Percentiles rank a stretch among this genome's conserved stretches.
Conservation (phyloP, 345 rosid genomes). For the Heritiera fomes region DNA sequence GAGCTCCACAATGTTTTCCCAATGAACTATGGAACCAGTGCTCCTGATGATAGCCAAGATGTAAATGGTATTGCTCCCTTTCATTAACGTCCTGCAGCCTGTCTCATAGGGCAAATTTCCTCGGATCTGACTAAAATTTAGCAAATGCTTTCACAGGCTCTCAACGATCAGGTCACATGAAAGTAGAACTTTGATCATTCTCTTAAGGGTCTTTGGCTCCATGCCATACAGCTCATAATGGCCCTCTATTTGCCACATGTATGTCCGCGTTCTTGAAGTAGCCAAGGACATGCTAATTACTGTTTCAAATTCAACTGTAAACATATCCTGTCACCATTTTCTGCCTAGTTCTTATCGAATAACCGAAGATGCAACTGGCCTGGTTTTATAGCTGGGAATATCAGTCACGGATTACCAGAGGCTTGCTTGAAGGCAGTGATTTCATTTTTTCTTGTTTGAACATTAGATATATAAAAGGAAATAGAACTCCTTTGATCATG, state of each 20-base stretch:
- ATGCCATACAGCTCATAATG: not conserved
- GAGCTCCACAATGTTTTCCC: slow-evolving; percentile 86
- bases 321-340: not conserved
- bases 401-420: slow-evolving; percentile 17
- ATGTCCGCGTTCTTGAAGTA: not conserved
- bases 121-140: slow-evolving; percentile 6
- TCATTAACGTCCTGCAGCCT: not conserved
- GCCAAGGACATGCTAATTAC: slow-evolving; percentile 8
- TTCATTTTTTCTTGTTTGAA: slow-evolving; percentile 19
- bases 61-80: slow-evolving; percentile 42
- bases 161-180: slow-evolving; percentile 40
- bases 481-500: not conserved
- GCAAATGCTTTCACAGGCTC: slow-evolving; percentile 41
- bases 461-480: slow-evolving; percentile 7
- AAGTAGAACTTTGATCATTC: slow-evolving; percentile 53
- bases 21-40: slow-evolving; percentile 60
- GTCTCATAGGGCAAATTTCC: slow-evolving; percentile 4
- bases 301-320: not conserved
- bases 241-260: not conserved
- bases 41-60: slow-evolving; percentile 53
- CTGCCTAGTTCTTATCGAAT: not conserved
- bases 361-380: slow-evolving; percentile 12
- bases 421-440: slow-evolving; percentile 13
- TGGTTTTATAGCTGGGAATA: not conserved
- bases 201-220: not conserved